Evolutionary conservation across 176 grass and related monocot species (phyloP).

Genomic region (Triticum aestivum): DNA sequence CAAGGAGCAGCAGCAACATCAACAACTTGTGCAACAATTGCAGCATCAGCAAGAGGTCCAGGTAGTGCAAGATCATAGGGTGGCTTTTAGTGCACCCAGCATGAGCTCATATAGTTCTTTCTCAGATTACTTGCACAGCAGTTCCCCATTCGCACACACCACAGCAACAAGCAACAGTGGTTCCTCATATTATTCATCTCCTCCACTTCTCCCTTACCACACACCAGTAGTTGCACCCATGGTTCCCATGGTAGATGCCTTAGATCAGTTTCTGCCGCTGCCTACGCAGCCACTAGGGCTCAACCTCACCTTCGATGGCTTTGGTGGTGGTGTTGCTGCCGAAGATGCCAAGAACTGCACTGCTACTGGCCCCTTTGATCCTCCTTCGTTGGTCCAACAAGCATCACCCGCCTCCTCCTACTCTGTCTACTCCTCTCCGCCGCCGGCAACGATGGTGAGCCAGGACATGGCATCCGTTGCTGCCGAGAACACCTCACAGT

Average conservation of each 20-base stretch:
- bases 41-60: conserved; percentile 35
- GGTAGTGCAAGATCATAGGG: conserved; percentile 20
- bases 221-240: conserved; percentile 34
- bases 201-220: conserved; percentile 10
- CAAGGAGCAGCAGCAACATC: conserved; percentile 69
- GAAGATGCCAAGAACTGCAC: conserved; percentile 10
- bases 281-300: conserved; percentile 71
- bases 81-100: neutral
- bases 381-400: conserved; percentile 32
- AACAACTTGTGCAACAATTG: conserved; percentile 23
- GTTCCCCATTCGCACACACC: conserved; percentile 21
- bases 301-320: conserved; percentile 74
- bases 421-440: conserved; percentile 53
- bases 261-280: conserved; percentile 43
- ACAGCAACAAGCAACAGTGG: conserved; percentile 3
- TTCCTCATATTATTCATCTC: conserved; percentile 22
- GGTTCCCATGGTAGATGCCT: conserved; percentile 26
- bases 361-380: conserved; percentile 7
- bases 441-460: neutral
- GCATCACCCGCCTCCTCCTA: conserved; percentile 55
- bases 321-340: neutral
- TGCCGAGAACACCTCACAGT: conserved; percentile 28
- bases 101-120: conserved; percentile 24
- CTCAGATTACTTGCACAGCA: conserved; percentile 44
- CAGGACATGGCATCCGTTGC: conserved; percentile 5